A percentile compares a stretch with the other conserved stretches of the same genome.
Evolutionary conservation across 148 eudicot species (phyloP).

Genomic region (Dysphania ambrosioides): DNA sequence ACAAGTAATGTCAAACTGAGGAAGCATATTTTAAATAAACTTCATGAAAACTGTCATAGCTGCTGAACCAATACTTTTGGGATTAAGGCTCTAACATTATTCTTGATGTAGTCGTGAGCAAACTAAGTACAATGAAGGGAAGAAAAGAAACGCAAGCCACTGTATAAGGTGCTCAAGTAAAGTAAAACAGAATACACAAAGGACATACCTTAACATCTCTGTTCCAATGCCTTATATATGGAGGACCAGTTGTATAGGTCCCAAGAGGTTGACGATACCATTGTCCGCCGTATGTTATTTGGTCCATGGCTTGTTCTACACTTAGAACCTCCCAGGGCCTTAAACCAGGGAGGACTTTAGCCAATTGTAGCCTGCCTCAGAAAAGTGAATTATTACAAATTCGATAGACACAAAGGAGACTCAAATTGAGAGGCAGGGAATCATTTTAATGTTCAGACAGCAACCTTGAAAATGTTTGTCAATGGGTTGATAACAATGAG

Average conservation of each 20-base stretch:
- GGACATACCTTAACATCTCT: conserved; percentile 52
- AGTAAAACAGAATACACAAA: background rate
- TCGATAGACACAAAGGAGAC: background rate
- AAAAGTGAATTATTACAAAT: conserved; percentile 9
- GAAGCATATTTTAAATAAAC: background rate
- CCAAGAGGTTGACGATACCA: conserved; percentile 91
- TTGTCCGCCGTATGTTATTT: conserved; percentile 61
- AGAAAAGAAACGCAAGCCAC: background rate
- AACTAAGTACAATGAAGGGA: background rate
- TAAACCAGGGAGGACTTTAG: conserved; percentile 70
- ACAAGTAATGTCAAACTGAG: background rate
- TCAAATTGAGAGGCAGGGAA: background rate
- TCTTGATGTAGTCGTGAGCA: background rate
- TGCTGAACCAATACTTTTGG: background rate
- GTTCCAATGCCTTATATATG: conserved; percentile 64
- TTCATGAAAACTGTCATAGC: background rate
- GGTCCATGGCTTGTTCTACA: conserved; percentile 90
- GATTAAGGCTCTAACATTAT: background rate
- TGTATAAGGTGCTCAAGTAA: background rate
- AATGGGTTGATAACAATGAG: background rate
- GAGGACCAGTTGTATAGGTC: conserved; percentile 77
- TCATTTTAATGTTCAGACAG: background rate
- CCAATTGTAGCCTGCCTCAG: conserved; percentile 54
- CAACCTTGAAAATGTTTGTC: background rate
- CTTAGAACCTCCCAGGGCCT: conserved; percentile 94